Evolutionary conservation across 371 early-diverging fungal species (phyloP).

Genomic region (Mucor circinelloides): DNA sequence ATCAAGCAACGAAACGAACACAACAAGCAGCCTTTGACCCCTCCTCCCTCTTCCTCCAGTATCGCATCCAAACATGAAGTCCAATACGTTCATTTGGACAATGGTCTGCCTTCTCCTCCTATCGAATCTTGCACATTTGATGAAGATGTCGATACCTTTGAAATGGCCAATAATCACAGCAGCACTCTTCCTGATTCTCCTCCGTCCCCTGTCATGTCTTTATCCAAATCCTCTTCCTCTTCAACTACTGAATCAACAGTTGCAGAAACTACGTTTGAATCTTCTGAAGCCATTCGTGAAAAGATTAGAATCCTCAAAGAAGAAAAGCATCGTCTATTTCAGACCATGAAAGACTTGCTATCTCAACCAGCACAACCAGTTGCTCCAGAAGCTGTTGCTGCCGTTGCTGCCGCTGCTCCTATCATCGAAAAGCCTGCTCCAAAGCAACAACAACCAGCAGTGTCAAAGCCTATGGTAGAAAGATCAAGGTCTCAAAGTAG

Average conservation of each 20-base stretch:
- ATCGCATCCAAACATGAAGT: constrained; percentile 3
- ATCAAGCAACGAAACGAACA: constrained; percentile 31
- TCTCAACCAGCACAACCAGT: constrained; percentile 11
- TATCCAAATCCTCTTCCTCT: background rate
- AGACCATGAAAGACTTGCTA: constrained; percentile 40
- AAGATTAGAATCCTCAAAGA: constrained; percentile 33
- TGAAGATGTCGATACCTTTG: constrained; percentile 1
- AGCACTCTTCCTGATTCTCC: background rate
- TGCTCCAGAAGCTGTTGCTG: background rate
- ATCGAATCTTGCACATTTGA: constrained; percentile 33
- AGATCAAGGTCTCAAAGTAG: constrained; percentile 18
- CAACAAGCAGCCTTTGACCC: background rate
- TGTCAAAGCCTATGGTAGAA: background rate
- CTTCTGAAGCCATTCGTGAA: constrained; percentile 32
- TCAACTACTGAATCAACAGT: background rate
- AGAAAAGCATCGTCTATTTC: constrained; percentile 47
- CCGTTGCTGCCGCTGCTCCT: background rate
- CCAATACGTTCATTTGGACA: constrained; percentile 26
- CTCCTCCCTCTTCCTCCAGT: constrained; percentile 4
- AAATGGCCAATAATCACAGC: background rate
- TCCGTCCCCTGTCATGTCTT: constrained; percentile 19
- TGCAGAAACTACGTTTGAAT: background rate
- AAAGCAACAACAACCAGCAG: background rate
- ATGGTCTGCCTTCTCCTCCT: constrained; percentile 47
- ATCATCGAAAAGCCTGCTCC: background rate